These are phyloP conservation scores for Akanthomyces lecanii DNA, from an alignment of 2,329 filamentous ascomycete genomes.

Conservation along the genomic window DNA sequence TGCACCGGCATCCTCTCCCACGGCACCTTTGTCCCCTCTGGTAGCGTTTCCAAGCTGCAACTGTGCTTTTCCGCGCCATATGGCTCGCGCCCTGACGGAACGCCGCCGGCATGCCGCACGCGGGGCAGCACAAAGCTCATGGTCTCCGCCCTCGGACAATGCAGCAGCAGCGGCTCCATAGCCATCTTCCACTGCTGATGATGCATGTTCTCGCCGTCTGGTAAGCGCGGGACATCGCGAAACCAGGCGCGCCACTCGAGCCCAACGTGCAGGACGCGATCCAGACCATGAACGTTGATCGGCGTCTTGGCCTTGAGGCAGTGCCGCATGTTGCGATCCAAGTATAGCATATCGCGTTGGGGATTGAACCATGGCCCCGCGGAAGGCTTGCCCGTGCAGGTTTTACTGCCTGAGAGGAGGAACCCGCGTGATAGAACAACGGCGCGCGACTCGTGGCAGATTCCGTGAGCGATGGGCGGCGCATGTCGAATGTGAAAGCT, in stretches of 20 bases:
- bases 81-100: constrained; percentile 27
- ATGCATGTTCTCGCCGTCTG: constrained; percentile 21
- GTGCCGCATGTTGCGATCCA: constrained; percentile 26
- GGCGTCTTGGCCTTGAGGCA: constrained; percentile 19
- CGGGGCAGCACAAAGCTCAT: constrained; percentile 28
- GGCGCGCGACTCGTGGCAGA: constrained; percentile 28
- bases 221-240: constrained; percentile 24
- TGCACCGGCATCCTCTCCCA: constrained; percentile 22
- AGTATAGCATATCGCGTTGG: constrained; percentile 27
- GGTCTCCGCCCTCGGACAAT: constrained; percentile 24
- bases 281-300: constrained; percentile 22
- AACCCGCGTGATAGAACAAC: constrained; percentile 26
- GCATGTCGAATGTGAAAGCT: constrained; percentile 24
- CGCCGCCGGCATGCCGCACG: constrained; percentile 25
- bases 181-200: constrained; percentile 22
- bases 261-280: constrained; percentile 26
- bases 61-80: constrained; percentile 21
- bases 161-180: constrained; percentile 22
- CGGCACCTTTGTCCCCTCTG: constrained; percentile 22
- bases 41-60: constrained; percentile 22
- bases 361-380: constrained; percentile 25
- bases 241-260: constrained; percentile 30
- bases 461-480: constrained; percentile 20
- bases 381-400: constrained; percentile 12
- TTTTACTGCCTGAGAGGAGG: constrained; percentile 21